Evolutionary conservation across 805 yeast species (phyloP).

Genomic region (Metschnikowia shivogae): DNA sequence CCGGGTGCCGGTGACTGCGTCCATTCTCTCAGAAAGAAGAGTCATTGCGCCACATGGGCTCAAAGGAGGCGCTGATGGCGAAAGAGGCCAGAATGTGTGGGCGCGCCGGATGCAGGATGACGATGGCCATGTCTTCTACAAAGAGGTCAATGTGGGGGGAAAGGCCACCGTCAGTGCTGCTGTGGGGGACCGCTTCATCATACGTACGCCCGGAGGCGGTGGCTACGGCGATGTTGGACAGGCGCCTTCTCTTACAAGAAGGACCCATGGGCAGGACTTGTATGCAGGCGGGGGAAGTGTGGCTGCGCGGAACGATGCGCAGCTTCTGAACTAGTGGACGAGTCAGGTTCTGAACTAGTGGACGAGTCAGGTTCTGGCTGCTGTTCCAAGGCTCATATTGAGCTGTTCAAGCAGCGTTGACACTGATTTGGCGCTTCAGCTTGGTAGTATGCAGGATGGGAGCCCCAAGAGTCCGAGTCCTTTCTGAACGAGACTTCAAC

Average conservation of each 20-base stretch:
- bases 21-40: slow-evolving; percentile 79
- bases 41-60: slow-evolving; percentile 83
- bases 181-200: slow-evolving; percentile 40
- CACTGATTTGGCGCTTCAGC: too few species aligned
- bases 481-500: too few species aligned
- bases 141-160: slow-evolving; percentile 17
- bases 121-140: slow-evolving; percentile 21
- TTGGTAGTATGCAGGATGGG: too few species aligned
- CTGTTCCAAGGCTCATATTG: neutral
- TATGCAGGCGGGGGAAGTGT: slow-evolving; percentile 35
- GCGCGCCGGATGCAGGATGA: slow-evolving; percentile 17
- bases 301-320: slow-evolving; percentile 29
- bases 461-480: too few species aligned
- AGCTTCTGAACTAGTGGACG: slow-evolving; percentile 31
- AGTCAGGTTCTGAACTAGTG: too few species aligned
- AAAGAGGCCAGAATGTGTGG: slow-evolving; percentile 54
- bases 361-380: too few species aligned
- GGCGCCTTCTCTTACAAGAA: slow-evolving; percentile 2
- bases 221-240: slow-evolving; percentile 30
- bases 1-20: slow-evolving; percentile 17
- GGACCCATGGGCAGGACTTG: slow-evolving; percentile 15
- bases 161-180: slow-evolving; percentile 21
- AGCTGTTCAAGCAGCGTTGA: too few species aligned
- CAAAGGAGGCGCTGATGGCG: slow-evolving; percentile 75
- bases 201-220: slow-evolving; percentile 44